Evolutionary conservation across 225 moss, liverwort and hornwort genomes (phyloP).

Genomic region (Neckera pumila): DNA sequence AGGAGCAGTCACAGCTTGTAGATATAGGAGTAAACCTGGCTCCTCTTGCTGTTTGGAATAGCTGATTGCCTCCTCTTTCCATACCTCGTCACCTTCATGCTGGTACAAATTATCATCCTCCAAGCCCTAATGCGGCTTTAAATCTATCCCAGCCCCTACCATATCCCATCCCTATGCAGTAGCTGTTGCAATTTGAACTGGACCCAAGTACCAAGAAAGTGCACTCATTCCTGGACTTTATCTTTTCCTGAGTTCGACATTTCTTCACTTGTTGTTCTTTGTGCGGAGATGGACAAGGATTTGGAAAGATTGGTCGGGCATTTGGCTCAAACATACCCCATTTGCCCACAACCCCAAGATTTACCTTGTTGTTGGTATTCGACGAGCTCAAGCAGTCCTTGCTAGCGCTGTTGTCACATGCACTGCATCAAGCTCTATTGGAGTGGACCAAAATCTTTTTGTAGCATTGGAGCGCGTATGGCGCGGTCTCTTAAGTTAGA

Average conservation of each 20-base stretch:
- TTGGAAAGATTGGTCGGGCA: not conserved
- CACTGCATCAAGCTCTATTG: no score
- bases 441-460: rapidly evolving
- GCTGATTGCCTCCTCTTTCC: no score
- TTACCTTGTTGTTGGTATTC: not conserved
- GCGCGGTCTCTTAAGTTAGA: rapidly evolving
- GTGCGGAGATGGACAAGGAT: rapidly evolving
- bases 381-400: rapidly evolving
- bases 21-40: no score
- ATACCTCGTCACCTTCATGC: no score
- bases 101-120: no score
- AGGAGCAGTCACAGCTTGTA: no score
- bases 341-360: not conserved
- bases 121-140: no score
- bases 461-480: rapidly evolving
- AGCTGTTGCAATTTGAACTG: no score
- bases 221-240: not conserved
- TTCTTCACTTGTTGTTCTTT: rapidly evolving
- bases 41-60: no score
- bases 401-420: no score
- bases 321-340: not conserved
- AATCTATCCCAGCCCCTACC: no score
- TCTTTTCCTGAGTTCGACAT: not conserved
- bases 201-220: rapidly evolving
- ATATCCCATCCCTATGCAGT: no score